phyloP scores from a whole-genome alignment of 768 basidiomycete genomes.

The Udeniomyces megalosporus region DNA sequence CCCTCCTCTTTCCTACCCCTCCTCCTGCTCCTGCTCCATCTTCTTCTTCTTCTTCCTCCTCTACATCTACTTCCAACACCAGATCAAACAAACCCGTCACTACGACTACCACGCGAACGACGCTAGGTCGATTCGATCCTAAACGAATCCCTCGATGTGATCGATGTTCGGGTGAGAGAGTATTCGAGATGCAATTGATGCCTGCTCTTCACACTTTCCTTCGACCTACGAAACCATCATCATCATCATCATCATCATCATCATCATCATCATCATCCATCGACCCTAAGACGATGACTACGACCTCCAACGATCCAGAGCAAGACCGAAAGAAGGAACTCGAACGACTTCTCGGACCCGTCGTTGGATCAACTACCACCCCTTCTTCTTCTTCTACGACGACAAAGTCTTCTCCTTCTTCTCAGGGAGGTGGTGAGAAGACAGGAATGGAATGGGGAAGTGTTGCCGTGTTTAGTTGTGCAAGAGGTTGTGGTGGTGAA shows the following conservation, averaged over 20 bases:
- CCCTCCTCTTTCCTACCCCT: conserved; percentile 53
- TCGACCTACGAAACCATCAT: conserved; percentile 24
- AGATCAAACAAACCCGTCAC: too few species aligned
- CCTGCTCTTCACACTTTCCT: conserved; percentile 79
- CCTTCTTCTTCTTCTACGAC: conserved; percentile 1
- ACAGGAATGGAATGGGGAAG: conserved; percentile 91
- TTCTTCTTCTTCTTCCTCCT: conserved; percentile 42
- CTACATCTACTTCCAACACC: conserved; percentile 26
- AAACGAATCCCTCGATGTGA: conserved; percentile 47
- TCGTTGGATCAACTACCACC: too few species aligned
- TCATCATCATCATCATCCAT: too few species aligned
- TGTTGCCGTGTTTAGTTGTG: conserved; percentile 73
- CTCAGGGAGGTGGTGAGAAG: conserved; percentile 34
- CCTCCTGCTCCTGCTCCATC: conserved; percentile 34
- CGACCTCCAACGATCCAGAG: conserved; percentile 35
- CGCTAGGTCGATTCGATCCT: conserved; percentile 35
- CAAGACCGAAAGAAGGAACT: conserved; percentile 53
- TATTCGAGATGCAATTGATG: conserved; percentile 90
- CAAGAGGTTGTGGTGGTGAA: conserved; percentile 47
- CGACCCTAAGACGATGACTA: conserved; percentile 17
- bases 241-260: not conserved
- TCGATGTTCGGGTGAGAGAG: conserved; percentile 46
- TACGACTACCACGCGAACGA: conserved; percentile 22
- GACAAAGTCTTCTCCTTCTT: not conserved
- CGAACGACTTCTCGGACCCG: conserved; percentile 31